Evolutionary conservation across 2,329 filamentous ascomycete genomes (phyloP).

Genomic region (Thelonectria blattea): DNA sequence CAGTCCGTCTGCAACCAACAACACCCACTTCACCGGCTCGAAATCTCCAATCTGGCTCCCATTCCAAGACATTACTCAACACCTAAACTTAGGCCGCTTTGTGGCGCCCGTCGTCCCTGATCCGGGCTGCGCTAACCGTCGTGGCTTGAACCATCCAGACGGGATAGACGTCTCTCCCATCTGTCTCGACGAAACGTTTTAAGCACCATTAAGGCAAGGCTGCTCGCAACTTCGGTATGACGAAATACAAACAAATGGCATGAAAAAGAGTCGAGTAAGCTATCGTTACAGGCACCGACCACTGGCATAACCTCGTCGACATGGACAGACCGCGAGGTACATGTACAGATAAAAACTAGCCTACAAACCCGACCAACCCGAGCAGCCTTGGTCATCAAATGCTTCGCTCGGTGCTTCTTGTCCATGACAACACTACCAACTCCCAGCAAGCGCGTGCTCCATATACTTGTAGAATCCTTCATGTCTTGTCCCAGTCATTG

Average conservation of each 20-base stretch:
- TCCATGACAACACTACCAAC: not conserved
- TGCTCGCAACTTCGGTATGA: not conserved
- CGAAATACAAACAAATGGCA: not conserved
- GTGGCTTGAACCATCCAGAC: not conserved
- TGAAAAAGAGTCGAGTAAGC: not conserved
- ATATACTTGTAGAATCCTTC: conserved; percentile 17
- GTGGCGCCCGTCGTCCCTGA: not conserved
- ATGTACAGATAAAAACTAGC: conserved; percentile 13
- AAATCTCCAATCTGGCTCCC: not conserved
- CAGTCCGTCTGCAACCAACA: too few relatives aligned
- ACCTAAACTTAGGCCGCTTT: not conserved
- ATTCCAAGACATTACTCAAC: not conserved
- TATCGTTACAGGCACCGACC: not conserved
- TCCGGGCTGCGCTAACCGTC: not conserved
- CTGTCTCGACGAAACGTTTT: not conserved
- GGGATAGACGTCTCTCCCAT: not conserved
- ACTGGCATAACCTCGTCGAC: not conserved
- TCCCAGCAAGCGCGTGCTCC: conserved; percentile 9
- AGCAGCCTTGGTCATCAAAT: conserved; percentile 1
- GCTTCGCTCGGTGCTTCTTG: not conserved
- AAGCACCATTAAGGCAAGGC: not conserved
- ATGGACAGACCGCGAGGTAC: conserved; percentile 8
- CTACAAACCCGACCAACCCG: conserved; percentile 8
- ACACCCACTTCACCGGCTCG: too few relatives aligned
- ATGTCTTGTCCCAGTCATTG: conserved; percentile 7